These are phyloP conservation scores for Capsicum chinense DNA, from an alignment of 257 asterid genomes.

Conservation along the genomic window DNA sequence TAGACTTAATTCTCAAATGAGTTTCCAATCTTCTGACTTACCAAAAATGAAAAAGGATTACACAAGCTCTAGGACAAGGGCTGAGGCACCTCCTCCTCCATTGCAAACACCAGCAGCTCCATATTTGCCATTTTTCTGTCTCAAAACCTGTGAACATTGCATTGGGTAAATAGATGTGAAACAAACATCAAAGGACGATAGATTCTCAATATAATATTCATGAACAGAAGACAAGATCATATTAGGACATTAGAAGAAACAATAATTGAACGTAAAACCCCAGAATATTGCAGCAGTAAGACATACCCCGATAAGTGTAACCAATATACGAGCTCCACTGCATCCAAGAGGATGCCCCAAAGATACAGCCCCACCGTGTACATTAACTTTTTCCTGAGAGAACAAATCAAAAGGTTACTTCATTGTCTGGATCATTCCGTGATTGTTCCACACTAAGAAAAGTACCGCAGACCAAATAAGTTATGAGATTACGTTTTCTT, in stretches of 20 bases:
- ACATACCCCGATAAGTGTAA: conserved; percentile 93
- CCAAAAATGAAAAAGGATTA: conserved; percentile 39
- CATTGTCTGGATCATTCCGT: not conserved
- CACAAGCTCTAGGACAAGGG: conserved; percentile 80
- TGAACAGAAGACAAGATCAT: not conserved
- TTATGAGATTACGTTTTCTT: not conserved
- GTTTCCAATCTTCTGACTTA: conserved; percentile 12
- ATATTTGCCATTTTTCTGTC: conserved; percentile 73
- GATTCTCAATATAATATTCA: not conserved
- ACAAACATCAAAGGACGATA: not conserved
- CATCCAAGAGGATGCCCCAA: conserved; percentile 99
- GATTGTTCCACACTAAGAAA: not conserved
- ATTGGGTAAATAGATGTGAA: conserved; percentile 19
- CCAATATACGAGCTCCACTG: conserved; percentile 98
- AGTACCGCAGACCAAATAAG: not conserved
- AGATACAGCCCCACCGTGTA: conserved; percentile 96
- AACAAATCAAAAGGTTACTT: conserved; percentile 27
- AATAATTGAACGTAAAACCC: not conserved
- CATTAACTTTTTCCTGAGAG: conserved; percentile 82
- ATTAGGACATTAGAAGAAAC: not conserved
- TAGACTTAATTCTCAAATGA: not conserved
- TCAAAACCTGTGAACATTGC: conserved; percentile 64
- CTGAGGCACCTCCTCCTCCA: conserved; percentile 99
- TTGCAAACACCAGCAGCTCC: conserved; percentile 96
- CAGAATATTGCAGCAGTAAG: not conserved